Base-by-base conservation (phyloP, 306 rosid species). In the Bauhinia variegata region DNA sequence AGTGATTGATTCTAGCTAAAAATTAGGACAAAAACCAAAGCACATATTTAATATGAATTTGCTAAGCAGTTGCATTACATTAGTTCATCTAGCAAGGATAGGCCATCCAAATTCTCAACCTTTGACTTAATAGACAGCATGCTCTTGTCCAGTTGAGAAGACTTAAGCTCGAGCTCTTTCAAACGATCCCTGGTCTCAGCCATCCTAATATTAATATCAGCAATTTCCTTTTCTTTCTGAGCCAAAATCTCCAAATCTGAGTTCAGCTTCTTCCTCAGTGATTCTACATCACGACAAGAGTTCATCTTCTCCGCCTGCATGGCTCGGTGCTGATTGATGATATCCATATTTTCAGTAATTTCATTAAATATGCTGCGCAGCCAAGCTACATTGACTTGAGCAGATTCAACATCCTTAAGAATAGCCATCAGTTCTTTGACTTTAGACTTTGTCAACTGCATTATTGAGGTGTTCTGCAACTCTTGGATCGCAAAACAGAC, bases 401-500 rank as follows among this genome's bases (percentile, higher is more conserved):
- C 77, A 63, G 88, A 77, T 73, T 92, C 96, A 2, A 83, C 91
- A 75, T 92, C 98, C 79, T 89, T 92, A n/a, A 92, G 79, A 71
- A 92, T 89, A 4, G 90, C 89, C 46, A 19, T 44, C 56, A 92
- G 72, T 60, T 92, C 92, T 75, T 72, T 82, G 62, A 87, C 61
- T 81, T 84, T 92, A 54, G 89, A 50, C 54, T 79, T 78, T 11
- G 80, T 82, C n/a, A 89, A 74, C 30, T 80, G 81, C 58, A 44
- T 71, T 28, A 64, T 36, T 2, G 86, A 70, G 8, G 75, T 70
- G 54, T 77, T 72, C 30, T 86, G 84, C 63, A 92, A 64, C 77
- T 89, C 95, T 80, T 86, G 92, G 48, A 92, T 81, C 55, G 89
- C 88, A 58, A 74, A 82, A 76, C 98, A 92, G 4, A 92, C 91